Percentiles rank a stretch among this genome's conserved stretches.
These are phyloP conservation scores for Bacidia rubella DNA, from an alignment of 495 filamentous ascomycete species.

Conservation along the genomic window DNA sequence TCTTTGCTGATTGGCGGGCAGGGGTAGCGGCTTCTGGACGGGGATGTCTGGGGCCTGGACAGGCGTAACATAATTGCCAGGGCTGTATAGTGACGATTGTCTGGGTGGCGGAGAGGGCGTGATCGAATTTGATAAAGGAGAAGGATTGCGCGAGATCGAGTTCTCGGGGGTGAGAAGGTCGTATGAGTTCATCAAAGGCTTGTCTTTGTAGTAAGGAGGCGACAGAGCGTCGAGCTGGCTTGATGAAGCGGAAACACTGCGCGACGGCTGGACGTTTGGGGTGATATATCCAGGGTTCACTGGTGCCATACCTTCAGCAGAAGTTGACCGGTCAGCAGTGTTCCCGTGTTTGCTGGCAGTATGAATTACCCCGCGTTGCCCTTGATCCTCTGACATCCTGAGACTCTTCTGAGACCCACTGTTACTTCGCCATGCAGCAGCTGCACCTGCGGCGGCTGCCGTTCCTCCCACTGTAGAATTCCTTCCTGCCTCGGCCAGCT, in stretches of 20 bases:
- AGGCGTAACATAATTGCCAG: constrained; percentile 10
- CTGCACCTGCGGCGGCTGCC: constrained; percentile 27
- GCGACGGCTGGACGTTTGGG: constrained; percentile 1
- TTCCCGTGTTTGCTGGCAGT: constrained; percentile 19
- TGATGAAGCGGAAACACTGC: constrained; percentile 6
- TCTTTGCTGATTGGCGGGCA: constrained; percentile 26
- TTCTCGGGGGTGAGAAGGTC: constrained; percentile 9
- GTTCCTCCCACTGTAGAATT: constrained; percentile 21
- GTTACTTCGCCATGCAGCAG: constrained; percentile 26
- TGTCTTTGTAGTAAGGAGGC: constrained; percentile 13
- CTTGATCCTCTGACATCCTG: constrained; percentile 19
- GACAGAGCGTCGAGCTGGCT: constrained; percentile 5
- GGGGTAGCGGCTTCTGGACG: constrained; percentile 24
- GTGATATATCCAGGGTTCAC: constrained; percentile 9
- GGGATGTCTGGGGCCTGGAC: neutral
- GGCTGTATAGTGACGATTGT: neutral
- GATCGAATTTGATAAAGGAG: constrained; percentile 14
- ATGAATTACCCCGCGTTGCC: constrained; percentile 23
- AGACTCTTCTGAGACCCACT: constrained; percentile 22
- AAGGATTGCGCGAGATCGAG: constrained; percentile 10
- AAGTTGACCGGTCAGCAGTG: constrained; percentile 21
- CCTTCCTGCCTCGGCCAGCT: constrained; percentile 54
- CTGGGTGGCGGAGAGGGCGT: constrained; percentile 6
- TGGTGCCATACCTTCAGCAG: constrained; percentile 21
- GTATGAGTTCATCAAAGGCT: constrained; percentile 10